These are phyloP conservation scores for Umbilicus rupestris DNA, from an alignment of 164 flowering plant species.

Conservation along the genomic window DNA sequence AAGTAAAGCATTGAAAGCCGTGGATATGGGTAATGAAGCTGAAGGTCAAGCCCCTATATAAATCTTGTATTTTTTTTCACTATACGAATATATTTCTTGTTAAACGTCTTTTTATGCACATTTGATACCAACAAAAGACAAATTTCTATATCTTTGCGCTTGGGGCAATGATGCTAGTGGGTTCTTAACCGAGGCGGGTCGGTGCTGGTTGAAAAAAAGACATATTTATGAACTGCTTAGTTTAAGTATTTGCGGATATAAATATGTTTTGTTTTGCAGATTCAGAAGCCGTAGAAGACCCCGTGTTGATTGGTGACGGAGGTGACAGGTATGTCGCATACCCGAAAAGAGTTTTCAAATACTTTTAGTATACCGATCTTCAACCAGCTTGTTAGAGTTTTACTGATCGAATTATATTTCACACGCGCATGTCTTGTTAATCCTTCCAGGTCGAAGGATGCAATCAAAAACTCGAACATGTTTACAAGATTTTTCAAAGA, in stretches of 20 bases:
- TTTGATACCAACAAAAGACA: too few species aligned
- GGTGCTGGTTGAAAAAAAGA: too few species aligned
- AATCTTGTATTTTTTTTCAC: background rate
- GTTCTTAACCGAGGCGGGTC: too few species aligned
- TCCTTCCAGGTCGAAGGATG: background rate
- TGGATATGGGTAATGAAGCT: constrained; percentile 13
- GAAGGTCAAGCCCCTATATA: constrained; percentile 19
- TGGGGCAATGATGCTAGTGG: too few species aligned
- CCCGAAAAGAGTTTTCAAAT: background rate
- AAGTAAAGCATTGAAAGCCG: constrained; percentile 18
- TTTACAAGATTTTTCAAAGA: constrained; percentile 49
- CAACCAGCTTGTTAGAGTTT: background rate
- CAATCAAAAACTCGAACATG: constrained; percentile 11
- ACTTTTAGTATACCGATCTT: background rate
- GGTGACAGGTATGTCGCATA: background rate
- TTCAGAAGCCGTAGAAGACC: background rate
- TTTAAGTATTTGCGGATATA: background rate
- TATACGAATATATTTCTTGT: background rate
- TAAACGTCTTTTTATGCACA: background rate
- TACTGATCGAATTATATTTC: background rate
- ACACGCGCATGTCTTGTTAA: background rate
- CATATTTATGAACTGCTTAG: background rate
- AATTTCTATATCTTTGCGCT: too few species aligned
- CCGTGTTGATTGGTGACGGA: background rate
- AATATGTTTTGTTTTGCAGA: background rate